These are phyloP conservation scores for Podospora conica DNA, from an alignment of 495 filamentous ascomycete genomes.

Conservation along the genomic window DNA sequence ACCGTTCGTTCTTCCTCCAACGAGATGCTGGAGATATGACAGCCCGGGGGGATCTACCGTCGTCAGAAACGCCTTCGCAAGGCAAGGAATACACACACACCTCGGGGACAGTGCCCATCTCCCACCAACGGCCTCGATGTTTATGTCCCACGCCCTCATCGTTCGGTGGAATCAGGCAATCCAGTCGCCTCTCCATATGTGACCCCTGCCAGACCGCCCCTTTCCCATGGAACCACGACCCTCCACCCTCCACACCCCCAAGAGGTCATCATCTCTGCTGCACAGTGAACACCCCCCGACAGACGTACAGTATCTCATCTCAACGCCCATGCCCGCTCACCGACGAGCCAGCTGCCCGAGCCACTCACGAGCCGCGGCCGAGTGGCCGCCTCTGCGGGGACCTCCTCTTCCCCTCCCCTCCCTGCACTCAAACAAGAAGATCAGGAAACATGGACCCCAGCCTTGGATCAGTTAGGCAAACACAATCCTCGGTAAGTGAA, in stretches of 20 bases:
- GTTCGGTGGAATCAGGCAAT: not conserved
- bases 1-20: not conserved
- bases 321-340: not conserved
- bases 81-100: not conserved
- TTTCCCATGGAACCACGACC: too few species aligned
- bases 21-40: not conserved
- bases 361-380: not conserved
- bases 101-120: not conserved
- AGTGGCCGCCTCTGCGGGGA: not conserved
- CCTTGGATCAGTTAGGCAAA: not conserved
- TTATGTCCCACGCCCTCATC: not conserved
- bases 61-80: not conserved
- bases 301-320: not conserved
- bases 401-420: not conserved
- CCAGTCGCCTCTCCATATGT: not conserved
- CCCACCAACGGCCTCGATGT: not conserved
- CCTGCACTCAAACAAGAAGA: too few species aligned
- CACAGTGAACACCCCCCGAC: not conserved
- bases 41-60: not conserved
- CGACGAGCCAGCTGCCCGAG: too few species aligned
- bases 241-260: too few species aligned
- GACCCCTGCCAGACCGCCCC: not conserved
- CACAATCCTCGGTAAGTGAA: not conserved
- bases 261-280: not conserved
- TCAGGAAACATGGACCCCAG: too few species aligned